Base-by-base conservation (phyloP, 148 eudicot genomes). In the Camellia sinensis region DNA sequence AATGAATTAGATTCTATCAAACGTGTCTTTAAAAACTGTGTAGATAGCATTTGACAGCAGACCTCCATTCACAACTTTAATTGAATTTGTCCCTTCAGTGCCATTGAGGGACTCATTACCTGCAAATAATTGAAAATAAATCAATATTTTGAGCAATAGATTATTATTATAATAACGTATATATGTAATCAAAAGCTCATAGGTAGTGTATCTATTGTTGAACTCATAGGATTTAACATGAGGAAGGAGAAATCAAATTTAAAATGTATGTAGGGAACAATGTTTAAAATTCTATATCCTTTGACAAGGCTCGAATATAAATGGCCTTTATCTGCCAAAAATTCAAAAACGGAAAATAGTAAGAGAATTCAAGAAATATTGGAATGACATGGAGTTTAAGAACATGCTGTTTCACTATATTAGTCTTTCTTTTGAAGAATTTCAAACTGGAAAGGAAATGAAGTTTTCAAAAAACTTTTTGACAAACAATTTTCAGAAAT, bases 51-150 rank as follows among this genome's bases (percentile, higher is more conserved):
- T 50, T 65, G 74, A 75, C 79, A 82, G 43, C 85, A 79, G 59
- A 95, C 97, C 98, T 95, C 91, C 88, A 82, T 92, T 89, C 59
- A 88, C 91, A 76, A 78, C 78, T 85, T 85, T 90, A 71, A 91
- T 88, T 65, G 86, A 22, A 53, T 75, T 88, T 11, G 17, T 64
- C 67, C 81, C 84, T 79, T 84, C 85, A 40, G 86, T 80, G 76
- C 48, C 19, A 78, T 75, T 83, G 64, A 79, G 46, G 60, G 88
- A 48, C 75, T 76, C 84, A 71, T 78, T 78, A 71, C 87, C 92
- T 91, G 84, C 48, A 87, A 52, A 53, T 59, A 65, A 54, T 21
- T 46, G 63, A 56, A 65, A 62, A 44, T 41, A 76, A 67, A 82
- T 65, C 59, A 83, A 74, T 63, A 44, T 19, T 65, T 57, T 63